Evolutionary conservation across 352 stramenopile species (phyloP), one percentile per base, ranked within the genome.

Genomic region (Phytopythium boreale): DNA sequence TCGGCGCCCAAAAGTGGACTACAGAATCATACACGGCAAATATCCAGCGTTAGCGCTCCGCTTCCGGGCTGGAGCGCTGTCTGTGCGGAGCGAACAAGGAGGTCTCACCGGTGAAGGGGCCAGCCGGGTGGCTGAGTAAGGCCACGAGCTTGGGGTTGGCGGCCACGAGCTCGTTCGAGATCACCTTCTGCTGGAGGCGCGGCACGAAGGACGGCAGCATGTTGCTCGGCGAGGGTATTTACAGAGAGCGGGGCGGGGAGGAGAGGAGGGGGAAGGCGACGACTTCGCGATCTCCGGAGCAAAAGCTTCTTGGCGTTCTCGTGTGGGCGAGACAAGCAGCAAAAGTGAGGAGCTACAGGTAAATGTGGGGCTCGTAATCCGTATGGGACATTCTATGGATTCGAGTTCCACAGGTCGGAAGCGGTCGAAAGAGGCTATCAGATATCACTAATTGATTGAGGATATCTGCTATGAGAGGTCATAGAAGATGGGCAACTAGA

Each of bases 1-100:
- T 82, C 36, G 89, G 89, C 39, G 89, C 89, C 87, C 88, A 96
- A 69, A 96, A 96, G 80, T 95, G 87, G 31, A 96, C 84, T 90
- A 41, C 17, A 2, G 1, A 20, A 15, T 59, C 14, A 52, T 14
- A 62, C 11, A 34, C 31, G 31, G 31, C 31, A n/a, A n/a, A 36
- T 36, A 3, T 8, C 31, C 8, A 36, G 31, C 31, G 31, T 36
- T 36, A 36, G 31, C 31, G 31, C 4, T 36, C 31, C 31, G 8
- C 8, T 36, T 36, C 31, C 31, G 8, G 31, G 31, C 31, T 8
- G 8, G 31, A 36, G 4, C 31, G 31, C 4, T 3, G 31, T 36
- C 31, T 36, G 8, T 8, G 8, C 3, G 31, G 31, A 3, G 31
- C 31, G 31, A 36, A 29, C 43, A 5, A 34, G 14, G 24, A 41